These are phyloP conservation scores for Clavispora asparagi DNA, from an alignment of 805 yeast species.

Conservation along the genomic window DNA sequence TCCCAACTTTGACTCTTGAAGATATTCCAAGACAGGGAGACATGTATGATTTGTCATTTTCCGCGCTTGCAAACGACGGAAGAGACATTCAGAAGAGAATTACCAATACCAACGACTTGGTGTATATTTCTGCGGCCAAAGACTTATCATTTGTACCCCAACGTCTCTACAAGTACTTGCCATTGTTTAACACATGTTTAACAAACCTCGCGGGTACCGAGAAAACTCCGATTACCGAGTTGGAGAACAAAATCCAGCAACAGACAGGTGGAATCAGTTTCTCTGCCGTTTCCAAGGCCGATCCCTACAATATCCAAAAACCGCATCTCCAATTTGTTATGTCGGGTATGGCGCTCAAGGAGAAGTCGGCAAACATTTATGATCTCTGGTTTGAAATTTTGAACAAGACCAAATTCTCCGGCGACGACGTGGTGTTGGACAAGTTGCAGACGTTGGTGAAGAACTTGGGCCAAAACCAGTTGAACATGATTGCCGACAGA, in stretches of 20 bases:
- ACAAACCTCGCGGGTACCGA: constrained; percentile 82
- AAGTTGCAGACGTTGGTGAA: constrained; percentile 72
- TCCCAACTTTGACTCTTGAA: constrained; percentile 69
- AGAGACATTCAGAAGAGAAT: constrained; percentile 40
- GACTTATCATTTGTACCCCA: constrained; percentile 55
- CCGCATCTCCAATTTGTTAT: constrained; percentile 52
- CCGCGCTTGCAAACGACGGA: constrained; percentile 26
- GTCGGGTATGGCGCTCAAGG: constrained; percentile 65
- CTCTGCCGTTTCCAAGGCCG: constrained; percentile 50
- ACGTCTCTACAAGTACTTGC: constrained; percentile 61
- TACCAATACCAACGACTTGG: constrained; percentile 76
- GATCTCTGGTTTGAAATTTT: constrained; percentile 68
- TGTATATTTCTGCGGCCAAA: constrained; percentile 68
- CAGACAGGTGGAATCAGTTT: constrained; percentile 81
- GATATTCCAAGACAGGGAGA: constrained; percentile 67
- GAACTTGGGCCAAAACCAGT: constrained; percentile 68
- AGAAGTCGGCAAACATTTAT: constrained; percentile 56
- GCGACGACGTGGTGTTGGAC: constrained; percentile 41
- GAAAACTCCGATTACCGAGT: constrained; percentile 61
- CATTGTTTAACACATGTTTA: constrained; percentile 73
- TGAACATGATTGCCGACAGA: constrained; percentile 74
- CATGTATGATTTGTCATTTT: constrained; percentile 22
- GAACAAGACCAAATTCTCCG: constrained; percentile 59
- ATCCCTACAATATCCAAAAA: constrained; percentile 44
- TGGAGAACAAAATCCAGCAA: constrained; percentile 79